These are phyloP conservation scores for Trichosporon ovoides DNA, from an alignment of 1,284 basidiomycete species.

Conservation along the genomic window DNA sequence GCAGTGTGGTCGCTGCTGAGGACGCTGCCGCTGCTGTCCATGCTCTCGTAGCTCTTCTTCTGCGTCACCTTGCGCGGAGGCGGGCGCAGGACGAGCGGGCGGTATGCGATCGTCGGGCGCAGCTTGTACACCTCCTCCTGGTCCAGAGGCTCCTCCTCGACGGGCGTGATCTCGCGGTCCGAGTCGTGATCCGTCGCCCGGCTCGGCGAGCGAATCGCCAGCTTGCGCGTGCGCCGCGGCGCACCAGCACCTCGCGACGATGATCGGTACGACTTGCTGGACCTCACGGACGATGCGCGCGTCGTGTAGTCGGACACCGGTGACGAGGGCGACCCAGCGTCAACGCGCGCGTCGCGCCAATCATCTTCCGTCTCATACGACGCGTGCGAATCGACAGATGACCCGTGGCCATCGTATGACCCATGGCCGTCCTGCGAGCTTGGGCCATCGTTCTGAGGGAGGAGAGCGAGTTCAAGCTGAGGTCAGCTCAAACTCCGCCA, in stretches of 20 bases:
- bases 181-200: background rate
- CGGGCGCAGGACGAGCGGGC: conserved; percentile 18
- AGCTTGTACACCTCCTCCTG: conserved; percentile 2
- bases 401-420: background rate
- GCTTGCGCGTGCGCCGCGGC: background rate
- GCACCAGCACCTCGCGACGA: background rate
- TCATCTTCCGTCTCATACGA: background rate
- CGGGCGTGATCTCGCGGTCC: conserved; percentile 5
- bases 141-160: conserved; percentile 1
- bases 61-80: conserved; percentile 22
- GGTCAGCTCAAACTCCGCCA: background rate
- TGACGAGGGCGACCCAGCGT: background rate
- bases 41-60: conserved; percentile 22
- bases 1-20: background rate
- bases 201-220: background rate
- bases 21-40: background rate
- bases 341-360: background rate
- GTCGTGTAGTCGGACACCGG: conserved; percentile 2
- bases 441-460: conserved; percentile 3
- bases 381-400: background rate
- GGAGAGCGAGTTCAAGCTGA: conserved; percentile 27
- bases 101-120: conserved; percentile 8
- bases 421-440: background rate
- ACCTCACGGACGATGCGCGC: background rate
- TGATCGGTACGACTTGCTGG: background rate